Evolutionary conservation across 768 basidiomycete genomes (phyloP), one percentile per base, ranked within the genome.

Genomic region (Rhizopogon roseolus): DNA sequence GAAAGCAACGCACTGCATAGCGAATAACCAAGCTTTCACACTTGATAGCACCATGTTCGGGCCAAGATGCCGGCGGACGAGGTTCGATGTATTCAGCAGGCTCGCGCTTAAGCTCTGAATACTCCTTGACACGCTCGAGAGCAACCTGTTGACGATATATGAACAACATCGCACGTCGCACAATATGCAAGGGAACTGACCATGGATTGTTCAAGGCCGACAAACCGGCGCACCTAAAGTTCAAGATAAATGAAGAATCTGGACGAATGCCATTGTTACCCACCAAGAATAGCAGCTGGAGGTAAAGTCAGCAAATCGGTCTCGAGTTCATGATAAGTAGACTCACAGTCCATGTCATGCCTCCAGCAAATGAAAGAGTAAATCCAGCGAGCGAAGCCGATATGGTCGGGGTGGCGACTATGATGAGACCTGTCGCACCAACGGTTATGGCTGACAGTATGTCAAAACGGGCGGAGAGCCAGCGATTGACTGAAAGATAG

Each of bases 201-300:
- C 92, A 97, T 93, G 11, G 88, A 88, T 68, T 97, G 93, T 64
- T 97, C 93, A 17, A 96, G 73, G 17, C 88, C 83, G 28, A 95
- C 92, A 57, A 92, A 93, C 42, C 90, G 80, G 49, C 90, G 81
- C 45, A 92, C 84, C 76, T 78, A 54, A 29, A 41, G 19, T 52
- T 25, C 14, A 34, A 55, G 54, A 17, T 53, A 22, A 50, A 50
- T 28, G 46, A 17, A 39, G 51, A 36, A 40, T 46, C 37, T 44
- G 29, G n/a, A 46, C 22, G 42, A 42, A 28, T n/a, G 5, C 16
- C 27, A 36, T 5, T 48, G 6, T 16, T 9, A 36, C 70, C 61
- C 54, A 81, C 85, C 71, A 86, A 70, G 70, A 87, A 85, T 50
- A 88, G 62, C 29, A 90, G 63, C 78, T 78, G 64, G 48, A 57